Percentiles rank a stretch among this genome's conserved stretches.
Evolutionary conservation across 1,139 yeast species (phyloP).

Genomic region (Candida sp.): DNA sequence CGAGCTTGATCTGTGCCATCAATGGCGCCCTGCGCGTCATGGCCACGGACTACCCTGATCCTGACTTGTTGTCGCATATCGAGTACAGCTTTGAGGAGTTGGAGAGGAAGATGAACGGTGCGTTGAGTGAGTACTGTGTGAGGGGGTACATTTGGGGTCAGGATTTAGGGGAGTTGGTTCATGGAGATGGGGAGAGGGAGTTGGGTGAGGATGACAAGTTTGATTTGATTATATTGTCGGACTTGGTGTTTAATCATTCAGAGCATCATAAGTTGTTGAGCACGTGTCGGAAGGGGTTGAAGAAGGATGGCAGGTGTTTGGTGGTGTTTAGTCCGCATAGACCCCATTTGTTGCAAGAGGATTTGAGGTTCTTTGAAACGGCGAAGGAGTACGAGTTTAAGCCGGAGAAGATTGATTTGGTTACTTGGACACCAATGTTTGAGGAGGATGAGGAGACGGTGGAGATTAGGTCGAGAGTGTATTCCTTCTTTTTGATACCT

Average conservation of each 20-base stretch:
- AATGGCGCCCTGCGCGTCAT: slow-evolving; percentile 72
- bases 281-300: slow-evolving; percentile 68
- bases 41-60: slow-evolving; percentile 92
- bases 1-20: slow-evolving; percentile 73
- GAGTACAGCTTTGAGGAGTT: slow-evolving; percentile 64
- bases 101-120: no score
- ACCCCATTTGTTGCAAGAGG: slow-evolving; percentile 71
- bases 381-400: slow-evolving; percentile 68
- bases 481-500: slow-evolving; percentile 54
- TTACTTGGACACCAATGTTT: slow-evolving; percentile 90
- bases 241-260: slow-evolving; percentile 91
- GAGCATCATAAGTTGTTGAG: slow-evolving; percentile 79
- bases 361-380: slow-evolving; percentile 75
- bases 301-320: slow-evolving; percentile 67
- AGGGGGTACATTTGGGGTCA: slow-evolving; percentile 95
- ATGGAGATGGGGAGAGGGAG: slow-evolving; percentile 30
- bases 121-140: slow-evolving; percentile 39
- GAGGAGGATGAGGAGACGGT: slow-evolving; percentile 85
- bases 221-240: slow-evolving; percentile 84
- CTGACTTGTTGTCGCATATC: slow-evolving; percentile 77
- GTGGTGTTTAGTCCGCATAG: slow-evolving; percentile 97
- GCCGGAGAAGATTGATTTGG: slow-evolving; percentile 70
- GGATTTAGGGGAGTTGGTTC: slow-evolving; percentile 51
- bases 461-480: slow-evolving; percentile 85
- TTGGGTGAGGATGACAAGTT: slow-evolving; percentile 54